phyloP scores from a whole-genome alignment of 1,284 basidiomycete genomes.

The Moesziomyces sp. region DNA sequence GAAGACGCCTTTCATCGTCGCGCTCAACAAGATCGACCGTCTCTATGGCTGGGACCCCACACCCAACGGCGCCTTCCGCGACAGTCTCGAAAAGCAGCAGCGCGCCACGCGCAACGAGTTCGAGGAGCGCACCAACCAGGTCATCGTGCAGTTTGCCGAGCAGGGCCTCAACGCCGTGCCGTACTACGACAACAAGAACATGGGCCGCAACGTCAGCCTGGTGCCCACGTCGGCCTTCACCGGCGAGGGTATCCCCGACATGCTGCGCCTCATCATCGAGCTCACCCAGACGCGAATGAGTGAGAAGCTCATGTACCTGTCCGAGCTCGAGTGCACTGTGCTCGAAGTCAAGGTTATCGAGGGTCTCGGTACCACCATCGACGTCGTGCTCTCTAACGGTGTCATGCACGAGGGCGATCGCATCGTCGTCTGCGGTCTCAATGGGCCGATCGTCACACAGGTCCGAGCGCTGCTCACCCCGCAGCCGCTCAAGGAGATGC shows the following conservation, averaged over 20 bases:
- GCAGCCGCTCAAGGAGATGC: constrained; percentile 93
- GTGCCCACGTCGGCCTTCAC: constrained; percentile 98
- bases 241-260: constrained; percentile 98
- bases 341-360: constrained; percentile 99
- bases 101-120: constrained; percentile 88
- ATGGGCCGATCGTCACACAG: constrained; percentile 96
- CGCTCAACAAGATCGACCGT: constrained; percentile 99
- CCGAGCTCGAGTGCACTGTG: constrained; percentile 98
- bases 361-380: constrained; percentile 96
- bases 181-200: constrained; percentile 98
- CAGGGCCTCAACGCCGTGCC: constrained; percentile 94
- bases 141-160: constrained; percentile 92
- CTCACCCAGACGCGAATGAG: constrained; percentile 98
- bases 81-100: constrained; percentile 87
- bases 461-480: constrained; percentile 93
- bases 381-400: constrained; percentile 96
- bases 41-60: constrained; percentile 94
- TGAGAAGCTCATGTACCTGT: constrained; percentile 96
- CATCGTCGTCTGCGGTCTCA: constrained; percentile 96
- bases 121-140: constrained; percentile 85
- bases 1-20: constrained; percentile 99
- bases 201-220: constrained; percentile 91
- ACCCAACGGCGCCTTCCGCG: constrained; percentile 90
- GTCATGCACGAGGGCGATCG: constrained; percentile 90
- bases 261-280: constrained; percentile 98